These are phyloP conservation scores for Clavispora santaluciae DNA, from an alignment of 805 yeast genomes.

Conservation along the genomic window DNA sequence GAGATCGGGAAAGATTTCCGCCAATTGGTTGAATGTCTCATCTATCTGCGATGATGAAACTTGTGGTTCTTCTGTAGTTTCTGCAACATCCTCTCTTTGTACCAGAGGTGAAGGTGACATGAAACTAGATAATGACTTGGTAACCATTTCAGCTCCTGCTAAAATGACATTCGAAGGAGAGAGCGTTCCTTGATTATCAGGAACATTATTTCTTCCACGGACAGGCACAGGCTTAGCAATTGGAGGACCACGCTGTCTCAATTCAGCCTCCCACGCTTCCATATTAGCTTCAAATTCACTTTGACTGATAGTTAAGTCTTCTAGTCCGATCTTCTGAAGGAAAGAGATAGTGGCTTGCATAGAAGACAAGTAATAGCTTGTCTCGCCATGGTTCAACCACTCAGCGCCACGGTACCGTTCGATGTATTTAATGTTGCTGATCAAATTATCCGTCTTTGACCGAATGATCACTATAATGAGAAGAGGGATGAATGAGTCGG, in stretches of 20 bases:
- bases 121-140: constrained; percentile 44
- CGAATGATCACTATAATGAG: constrained; percentile 73
- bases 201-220: neutral
- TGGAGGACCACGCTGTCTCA: constrained; percentile 14
- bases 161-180: constrained; percentile 37
- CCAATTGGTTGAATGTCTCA: constrained; percentile 42
- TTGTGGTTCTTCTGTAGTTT: constrained; percentile 1
- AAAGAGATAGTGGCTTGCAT: constrained; percentile 84
- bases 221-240: constrained; percentile 2
- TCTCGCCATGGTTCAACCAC: constrained; percentile 74
- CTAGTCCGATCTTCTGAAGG: constrained; percentile 54
- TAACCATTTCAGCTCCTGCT: constrained; percentile 47
- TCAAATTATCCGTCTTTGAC: constrained; percentile 59
- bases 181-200: constrained; percentile 12
- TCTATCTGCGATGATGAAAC: constrained; percentile 6
- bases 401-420: constrained; percentile 76
- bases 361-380: constrained; percentile 88
- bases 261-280: constrained; percentile 45
- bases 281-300: constrained; percentile 54
- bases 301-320: constrained; percentile 56
- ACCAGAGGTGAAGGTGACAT: constrained; percentile 34
- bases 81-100: constrained; percentile 1
- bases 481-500: constrained; percentile 91
- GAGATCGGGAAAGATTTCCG: constrained; percentile 70
- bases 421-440: constrained; percentile 77